Conservation (phyloP, 2,329 filamentous ascomycete genomes). For the Xylaria sp. region DNA sequence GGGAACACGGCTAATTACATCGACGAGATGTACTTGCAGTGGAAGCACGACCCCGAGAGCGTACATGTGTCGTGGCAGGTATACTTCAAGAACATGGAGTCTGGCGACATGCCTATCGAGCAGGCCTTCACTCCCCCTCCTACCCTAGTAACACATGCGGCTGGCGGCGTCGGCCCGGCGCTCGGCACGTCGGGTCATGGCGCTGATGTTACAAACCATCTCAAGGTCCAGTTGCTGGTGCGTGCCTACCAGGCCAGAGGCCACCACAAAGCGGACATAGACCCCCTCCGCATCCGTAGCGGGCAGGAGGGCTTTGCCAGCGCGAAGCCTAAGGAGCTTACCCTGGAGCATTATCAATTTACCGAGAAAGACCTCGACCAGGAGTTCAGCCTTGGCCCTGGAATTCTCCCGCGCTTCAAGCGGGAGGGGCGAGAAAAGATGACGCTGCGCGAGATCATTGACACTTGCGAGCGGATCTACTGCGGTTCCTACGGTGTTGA, state of each 20-base stretch:
- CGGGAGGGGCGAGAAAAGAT: constrained; percentile 91
- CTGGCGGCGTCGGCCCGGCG: constrained; percentile 80
- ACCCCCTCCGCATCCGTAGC: constrained; percentile 92
- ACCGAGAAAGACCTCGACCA: constrained; percentile 92
- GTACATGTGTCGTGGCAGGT: constrained; percentile 99
- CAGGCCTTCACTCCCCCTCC: constrained; percentile 97
- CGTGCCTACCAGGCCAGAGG: constrained; percentile 98
- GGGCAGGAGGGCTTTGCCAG: constrained; percentile 86
- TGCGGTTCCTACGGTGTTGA: constrained; percentile 97
- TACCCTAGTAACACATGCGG: constrained; percentile 84
- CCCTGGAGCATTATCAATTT: constrained; percentile 94
- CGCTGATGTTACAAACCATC: constrained; percentile 90
- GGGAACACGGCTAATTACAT: constrained; percentile 99
- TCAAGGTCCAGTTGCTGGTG: constrained; percentile 97
- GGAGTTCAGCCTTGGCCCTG: constrained; percentile 91
- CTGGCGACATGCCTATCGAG: constrained; percentile 95
- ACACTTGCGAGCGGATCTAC: constrained; percentile 93
- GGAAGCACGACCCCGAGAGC: constrained; percentile 92
- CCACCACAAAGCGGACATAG: constrained; percentile 98
- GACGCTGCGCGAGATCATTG: constrained; percentile 94
- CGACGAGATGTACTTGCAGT: constrained; percentile 99
- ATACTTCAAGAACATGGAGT: constrained; percentile 99
- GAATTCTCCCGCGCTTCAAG: constrained; percentile 94
- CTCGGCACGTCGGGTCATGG: constrained; percentile 73
- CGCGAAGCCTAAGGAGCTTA: constrained; percentile 89